These are phyloP conservation scores for Biscutella auriculata DNA, from an alignment of 441 rosid species.

Conservation along the genomic window DNA sequence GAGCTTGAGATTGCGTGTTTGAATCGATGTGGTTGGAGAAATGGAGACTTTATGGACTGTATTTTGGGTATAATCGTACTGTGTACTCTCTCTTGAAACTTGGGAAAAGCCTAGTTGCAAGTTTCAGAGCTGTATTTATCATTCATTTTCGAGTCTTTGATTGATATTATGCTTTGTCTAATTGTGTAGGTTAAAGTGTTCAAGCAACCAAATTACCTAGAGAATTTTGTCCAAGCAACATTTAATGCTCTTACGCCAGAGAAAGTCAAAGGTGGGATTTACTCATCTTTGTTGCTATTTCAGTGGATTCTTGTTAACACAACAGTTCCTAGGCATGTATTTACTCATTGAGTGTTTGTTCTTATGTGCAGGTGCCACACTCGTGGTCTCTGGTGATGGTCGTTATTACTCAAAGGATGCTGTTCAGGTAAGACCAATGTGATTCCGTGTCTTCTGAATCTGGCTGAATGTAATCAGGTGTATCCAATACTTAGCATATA, in stretches of 20 bases:
- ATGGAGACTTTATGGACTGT: neutral
- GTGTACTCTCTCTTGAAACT: neutral
- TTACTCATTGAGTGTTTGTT: neutral
- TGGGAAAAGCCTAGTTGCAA: neutral
- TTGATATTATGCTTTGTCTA: neutral
- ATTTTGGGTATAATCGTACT: neutral
- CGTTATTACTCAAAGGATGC: constrained; percentile 90
- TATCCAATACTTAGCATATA: neutral
- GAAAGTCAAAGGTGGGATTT: constrained; percentile 62
- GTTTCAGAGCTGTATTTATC: neutral
- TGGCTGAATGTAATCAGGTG: neutral
- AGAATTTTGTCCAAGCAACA: constrained; percentile 83
- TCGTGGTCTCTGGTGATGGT: constrained; percentile 98
- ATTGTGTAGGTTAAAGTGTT: constrained; percentile 78
- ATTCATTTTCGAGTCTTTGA: neutral
- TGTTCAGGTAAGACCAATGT: constrained; percentile 48
- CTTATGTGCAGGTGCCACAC: constrained; percentile 62
- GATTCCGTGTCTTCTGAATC: neutral
- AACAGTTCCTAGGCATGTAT: neutral
- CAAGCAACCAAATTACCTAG: constrained; percentile 64
- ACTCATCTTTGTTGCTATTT: neutral
- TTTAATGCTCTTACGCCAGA: constrained; percentile 69
- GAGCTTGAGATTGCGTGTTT: neutral
- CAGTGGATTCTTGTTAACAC: neutral
- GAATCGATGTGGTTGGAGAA: neutral